Percentiles rank a stretch among this genome's conserved stretches.
Conservation (phyloP, 805 yeast genomes). For the Saturnispora dispora region DNA sequence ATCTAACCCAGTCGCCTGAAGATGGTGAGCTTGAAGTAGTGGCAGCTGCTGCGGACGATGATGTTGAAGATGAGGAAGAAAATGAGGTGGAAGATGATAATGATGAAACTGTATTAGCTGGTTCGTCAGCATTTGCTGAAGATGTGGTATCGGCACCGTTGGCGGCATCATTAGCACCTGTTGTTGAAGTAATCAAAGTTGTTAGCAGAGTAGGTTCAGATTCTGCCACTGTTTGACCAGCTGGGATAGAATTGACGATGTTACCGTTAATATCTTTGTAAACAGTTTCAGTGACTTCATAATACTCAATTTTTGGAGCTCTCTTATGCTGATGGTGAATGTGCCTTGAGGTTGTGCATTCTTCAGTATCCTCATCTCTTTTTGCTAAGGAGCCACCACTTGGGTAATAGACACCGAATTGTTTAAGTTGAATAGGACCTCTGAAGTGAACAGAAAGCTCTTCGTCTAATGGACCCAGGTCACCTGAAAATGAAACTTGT, state of each 20-base stretch:
- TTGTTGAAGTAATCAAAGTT: conserved; percentile 20
- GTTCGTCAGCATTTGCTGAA: conserved; percentile 14
- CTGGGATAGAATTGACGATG: conserved; percentile 20
- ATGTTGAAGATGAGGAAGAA: conserved; percentile 19
- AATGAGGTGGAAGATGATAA: conserved; percentile 31
- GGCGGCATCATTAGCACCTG: conserved; percentile 6
- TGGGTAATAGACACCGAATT: conserved; percentile 87
- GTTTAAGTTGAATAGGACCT: conserved; percentile 73
- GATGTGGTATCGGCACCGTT: conserved; percentile 10
- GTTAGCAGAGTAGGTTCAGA: conserved; percentile 17
- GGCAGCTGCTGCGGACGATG: conserved; percentile 19
- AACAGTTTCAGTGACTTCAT: conserved; percentile 73
- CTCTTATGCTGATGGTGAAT: conserved; percentile 46
- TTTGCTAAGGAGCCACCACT: conserved; percentile 30
- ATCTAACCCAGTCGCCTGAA: conserved; percentile 60
- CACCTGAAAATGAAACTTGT: conserved; percentile 53
- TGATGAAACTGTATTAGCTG: conserved; percentile 8
- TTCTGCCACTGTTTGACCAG: conserved; percentile 17
- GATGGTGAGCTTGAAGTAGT: conserved; percentile 25
- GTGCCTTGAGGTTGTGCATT: conserved; percentile 37
- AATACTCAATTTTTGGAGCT: conserved; percentile 55
- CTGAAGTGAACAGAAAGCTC: conserved; percentile 84
- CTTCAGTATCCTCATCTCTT: conserved; percentile 31
- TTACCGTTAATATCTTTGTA: conserved; percentile 54
- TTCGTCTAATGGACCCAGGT: conserved; percentile 73